phyloP scores from a whole-genome alignment of 768 basidiomycete species.

The Rhizopogon vesiculosus region DNA sequence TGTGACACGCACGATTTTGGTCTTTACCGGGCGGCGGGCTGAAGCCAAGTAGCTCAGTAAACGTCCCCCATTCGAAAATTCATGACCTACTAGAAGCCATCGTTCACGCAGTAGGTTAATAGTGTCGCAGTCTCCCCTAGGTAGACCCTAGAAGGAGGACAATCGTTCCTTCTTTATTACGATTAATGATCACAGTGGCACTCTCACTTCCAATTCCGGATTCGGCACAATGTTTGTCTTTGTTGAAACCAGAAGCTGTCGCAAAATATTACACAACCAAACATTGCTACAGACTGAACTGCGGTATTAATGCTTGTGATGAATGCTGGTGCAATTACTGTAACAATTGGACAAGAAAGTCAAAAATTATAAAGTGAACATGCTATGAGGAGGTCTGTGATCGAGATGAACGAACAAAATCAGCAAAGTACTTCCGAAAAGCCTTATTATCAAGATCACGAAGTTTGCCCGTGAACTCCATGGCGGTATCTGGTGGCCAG shows the following conservation, averaged over 20 bases:
- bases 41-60: constrained; percentile 9
- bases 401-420: constrained; percentile 74
- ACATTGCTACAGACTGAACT: neutral
- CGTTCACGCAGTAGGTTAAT: constrained; percentile 4
- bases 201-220: neutral
- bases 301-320: neutral
- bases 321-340: neutral
- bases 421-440: constrained; percentile 85
- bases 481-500: constrained; percentile 74
- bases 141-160: neutral
- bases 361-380: neutral
- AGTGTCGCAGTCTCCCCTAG: neutral
- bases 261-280: constrained; percentile 20
- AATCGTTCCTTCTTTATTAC: neutral
- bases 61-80: neutral
- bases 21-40: constrained; percentile 31
- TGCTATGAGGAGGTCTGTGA: constrained; percentile 46
- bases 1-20: constrained; percentile 36
- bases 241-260: constrained; percentile 29
- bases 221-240: constrained; percentile 21
- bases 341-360: constrained; percentile 1
- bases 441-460: constrained; percentile 67
- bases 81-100: constrained; percentile 27
- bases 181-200: no score
- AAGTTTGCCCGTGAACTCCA: constrained; percentile 75